Evolutionary conservation across 2,329 filamentous ascomycete species (phyloP).

Genomic region (Epichloe amarillans): DNA sequence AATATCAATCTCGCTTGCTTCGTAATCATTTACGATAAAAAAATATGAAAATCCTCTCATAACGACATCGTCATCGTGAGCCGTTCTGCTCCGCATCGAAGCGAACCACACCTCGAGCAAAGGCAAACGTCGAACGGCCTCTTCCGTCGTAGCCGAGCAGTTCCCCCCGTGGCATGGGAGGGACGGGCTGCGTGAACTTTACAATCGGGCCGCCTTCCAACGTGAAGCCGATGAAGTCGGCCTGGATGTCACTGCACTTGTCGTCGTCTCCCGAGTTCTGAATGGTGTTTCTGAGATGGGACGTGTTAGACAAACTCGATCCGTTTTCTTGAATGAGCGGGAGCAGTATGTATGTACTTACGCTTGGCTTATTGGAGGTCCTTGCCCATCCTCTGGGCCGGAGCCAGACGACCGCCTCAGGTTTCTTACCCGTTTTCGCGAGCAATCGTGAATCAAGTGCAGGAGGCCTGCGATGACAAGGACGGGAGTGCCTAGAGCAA

Average conservation of each 20-base stretch:
- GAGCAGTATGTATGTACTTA: conserved; percentile 14
- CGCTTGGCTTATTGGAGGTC: conserved; percentile 30
- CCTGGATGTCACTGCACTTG: conserved; percentile 18
- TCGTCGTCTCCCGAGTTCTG: conserved; percentile 20
- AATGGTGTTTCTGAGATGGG: conserved; percentile 21
- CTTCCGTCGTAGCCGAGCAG: conserved; percentile 23
- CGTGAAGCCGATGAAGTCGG: conserved; percentile 30
- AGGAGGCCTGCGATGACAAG: conserved; percentile 43
- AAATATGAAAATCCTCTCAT: too few relatives aligned
- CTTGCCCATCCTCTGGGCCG: conserved; percentile 12
- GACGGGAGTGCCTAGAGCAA: conserved; percentile 46
- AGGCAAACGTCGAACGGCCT: conserved; percentile 26
- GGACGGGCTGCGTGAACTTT: conserved; percentile 25
- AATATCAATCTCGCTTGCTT: neutral
- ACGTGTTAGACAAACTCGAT: neutral
- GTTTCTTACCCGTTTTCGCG: conserved; percentile 22
- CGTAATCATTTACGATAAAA: neutral
- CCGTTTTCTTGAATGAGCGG: neutral
- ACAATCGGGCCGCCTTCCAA: conserved; percentile 32
- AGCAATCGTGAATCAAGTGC: conserved; percentile 31
- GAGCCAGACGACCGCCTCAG: conserved; percentile 13
- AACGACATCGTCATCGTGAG: neutral
- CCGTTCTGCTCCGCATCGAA: conserved; percentile 14
- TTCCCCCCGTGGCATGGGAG: conserved; percentile 15
- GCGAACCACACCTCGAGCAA: conserved; percentile 21